Conservation (phyloP, 179 eudicot species). For the Beta macrorhiza region DNA sequence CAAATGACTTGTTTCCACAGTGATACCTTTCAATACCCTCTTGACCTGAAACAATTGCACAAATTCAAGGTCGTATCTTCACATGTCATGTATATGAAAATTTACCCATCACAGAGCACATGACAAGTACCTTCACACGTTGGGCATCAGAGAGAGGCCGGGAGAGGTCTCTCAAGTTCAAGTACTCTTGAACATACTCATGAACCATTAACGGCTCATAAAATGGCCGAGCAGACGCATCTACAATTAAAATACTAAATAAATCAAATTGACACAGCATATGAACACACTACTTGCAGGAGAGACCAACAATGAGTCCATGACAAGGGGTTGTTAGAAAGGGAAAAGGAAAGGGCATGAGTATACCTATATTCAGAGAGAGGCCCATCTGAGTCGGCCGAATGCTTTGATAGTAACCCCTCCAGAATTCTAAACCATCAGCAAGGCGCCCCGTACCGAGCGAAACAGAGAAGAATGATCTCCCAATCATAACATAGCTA, state of each 20-base stretch:
- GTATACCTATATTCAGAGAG: conserved; percentile 67
- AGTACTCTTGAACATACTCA: conserved; percentile 44
- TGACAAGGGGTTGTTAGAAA: not conserved
- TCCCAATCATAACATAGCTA: conserved; percentile 64
- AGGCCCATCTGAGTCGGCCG: conserved; percentile 94
- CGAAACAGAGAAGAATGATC: conserved; percentile 55
- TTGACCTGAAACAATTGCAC: conserved; percentile 35
- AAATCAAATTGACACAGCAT: not conserved
- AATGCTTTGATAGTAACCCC: conserved; percentile 78
- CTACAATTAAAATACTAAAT: conserved; percentile 33
- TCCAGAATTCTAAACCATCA: conserved; percentile 68
- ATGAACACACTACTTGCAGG: not conserved
- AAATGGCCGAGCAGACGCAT: conserved; percentile 74
- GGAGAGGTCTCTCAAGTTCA: conserved; percentile 38
- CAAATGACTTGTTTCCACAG: conserved; percentile 36
- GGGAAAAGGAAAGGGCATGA: not conserved
- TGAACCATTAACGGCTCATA: conserved; percentile 47
- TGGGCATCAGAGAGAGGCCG: conserved; percentile 53
- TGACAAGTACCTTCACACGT: conserved; percentile 52
- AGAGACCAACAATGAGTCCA: not conserved
- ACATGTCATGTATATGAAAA: not conserved
- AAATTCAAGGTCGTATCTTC: not conserved
- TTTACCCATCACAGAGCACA: not conserved
- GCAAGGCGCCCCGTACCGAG: conserved; percentile 50
- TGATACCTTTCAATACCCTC: conserved; percentile 51